Base-by-base conservation (phyloP, 2,329 filamentous ascomycete species). In the Penicillium paneum region DNA sequence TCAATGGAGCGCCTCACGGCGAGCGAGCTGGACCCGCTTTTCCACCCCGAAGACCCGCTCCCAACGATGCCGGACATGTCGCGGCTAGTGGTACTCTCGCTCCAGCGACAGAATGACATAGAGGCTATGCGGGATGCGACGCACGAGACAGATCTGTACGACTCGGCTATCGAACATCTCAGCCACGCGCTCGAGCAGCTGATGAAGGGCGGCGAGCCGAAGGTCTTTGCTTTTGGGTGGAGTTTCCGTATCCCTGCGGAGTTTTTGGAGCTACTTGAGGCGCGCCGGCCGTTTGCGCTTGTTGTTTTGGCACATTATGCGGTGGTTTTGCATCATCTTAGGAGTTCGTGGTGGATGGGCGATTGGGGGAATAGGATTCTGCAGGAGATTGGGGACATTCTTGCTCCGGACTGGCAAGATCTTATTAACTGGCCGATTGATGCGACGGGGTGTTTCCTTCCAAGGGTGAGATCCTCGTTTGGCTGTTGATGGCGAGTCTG, bases 331-430 rank as follows among this genome's bases (percentile, higher is more conserved):
- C 85, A 85, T 64, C 79, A 79, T 32, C 76, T 87, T 58, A 81
- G 86, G 56, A 70, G 77, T 15, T 75, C 85, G 15, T 90, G 87
- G 87, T 90, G 87, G 87, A 74, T 89, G 28, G 79, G 84, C 19
- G 85, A 86, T 36, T 85, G 88, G 64, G 81, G 85, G 8, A 79
- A 81, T 15, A 80, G 83, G 52, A 83, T 90, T 62, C 82, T 90
- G 15, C 81, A 83, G 66, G 85, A 86, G 19, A 78, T 88, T 24
- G 65, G 65, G 13, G 58, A 63, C 35, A 42, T 49, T 21, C 44
- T 73, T n/a, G 64, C 63, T 21, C 36, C 57, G 4, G 62, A 67
- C 42, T 71, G 65, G 66, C 62, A 54, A 12, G 60, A 65, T 17
- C 60, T 66, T 31, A 62, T 73, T 24, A 62, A 54, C 35, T 73